phyloP scores from a whole-genome alignment of 805 yeast genomes.

The Komagataella populi region DNA sequence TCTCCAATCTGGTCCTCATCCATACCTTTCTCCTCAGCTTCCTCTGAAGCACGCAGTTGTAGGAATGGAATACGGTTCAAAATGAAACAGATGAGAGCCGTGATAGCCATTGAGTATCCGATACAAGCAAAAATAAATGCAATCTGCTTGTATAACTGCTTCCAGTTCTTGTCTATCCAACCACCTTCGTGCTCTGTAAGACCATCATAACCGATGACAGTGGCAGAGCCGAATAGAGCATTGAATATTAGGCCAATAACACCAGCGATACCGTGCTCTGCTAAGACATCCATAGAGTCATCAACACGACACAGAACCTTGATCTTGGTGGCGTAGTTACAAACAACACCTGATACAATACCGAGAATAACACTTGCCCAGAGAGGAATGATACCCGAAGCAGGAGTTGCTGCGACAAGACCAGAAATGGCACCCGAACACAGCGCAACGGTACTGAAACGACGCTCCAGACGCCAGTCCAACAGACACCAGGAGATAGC shows the following conservation, averaged over 20 bases:
- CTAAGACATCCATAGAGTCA: constrained; percentile 88
- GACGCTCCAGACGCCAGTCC: constrained; percentile 77
- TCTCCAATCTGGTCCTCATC: constrained; percentile 98
- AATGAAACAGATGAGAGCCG: constrained; percentile 62
- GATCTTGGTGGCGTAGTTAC: constrained; percentile 83
- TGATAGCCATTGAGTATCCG: constrained; percentile 66
- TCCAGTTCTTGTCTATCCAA: constrained; percentile 83
- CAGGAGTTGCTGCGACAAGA: constrained; percentile 92
- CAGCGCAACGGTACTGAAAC: constrained; percentile 89
- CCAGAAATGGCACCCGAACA: constrained; percentile 96
- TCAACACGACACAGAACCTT: constrained; percentile 74
- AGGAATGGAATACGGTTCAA: constrained; percentile 74
- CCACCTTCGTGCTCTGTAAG: constrained; percentile 80
- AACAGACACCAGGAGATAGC: constrained; percentile 86
- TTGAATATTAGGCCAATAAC: constrained; percentile 81
- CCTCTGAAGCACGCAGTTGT: constrained; percentile 66
- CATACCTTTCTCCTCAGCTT: constrained; percentile 79
- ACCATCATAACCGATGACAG: constrained; percentile 87
- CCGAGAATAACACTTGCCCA: constrained; percentile 90
- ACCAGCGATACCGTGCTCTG: constrained; percentile 99
- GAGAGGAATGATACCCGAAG: constrained; percentile 80
- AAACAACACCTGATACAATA: constrained; percentile 61
- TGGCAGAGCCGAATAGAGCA: constrained; percentile 75
- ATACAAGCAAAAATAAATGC: constrained; percentile 66
- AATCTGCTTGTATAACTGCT: constrained; percentile 81